Conservation (phyloP, 2,329 filamentous ascomycete species). For the Alternaria arbusti region DNA sequence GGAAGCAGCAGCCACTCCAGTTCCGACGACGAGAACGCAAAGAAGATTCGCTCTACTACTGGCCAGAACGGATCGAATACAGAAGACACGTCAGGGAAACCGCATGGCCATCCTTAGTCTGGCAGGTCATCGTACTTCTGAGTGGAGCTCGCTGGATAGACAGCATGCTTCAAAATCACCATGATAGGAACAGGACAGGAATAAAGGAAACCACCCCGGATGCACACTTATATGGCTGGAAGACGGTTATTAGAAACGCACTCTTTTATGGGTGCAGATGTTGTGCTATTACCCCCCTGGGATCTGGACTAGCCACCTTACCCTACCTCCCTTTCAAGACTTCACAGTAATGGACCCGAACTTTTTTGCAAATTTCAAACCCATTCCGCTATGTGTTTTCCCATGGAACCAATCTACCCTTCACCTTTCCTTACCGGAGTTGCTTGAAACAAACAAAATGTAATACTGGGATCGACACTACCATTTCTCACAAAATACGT, state of each 20-base stretch:
- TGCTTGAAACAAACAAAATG: background rate
- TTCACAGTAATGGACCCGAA: background rate
- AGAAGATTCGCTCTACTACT: constrained; percentile 25
- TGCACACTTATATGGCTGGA: background rate
- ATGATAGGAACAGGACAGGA: background rate
- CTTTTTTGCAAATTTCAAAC: background rate
- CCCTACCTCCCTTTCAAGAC: background rate
- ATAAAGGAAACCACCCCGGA: background rate
- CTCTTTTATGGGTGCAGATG: background rate
- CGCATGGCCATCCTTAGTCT: constrained; percentile 37
- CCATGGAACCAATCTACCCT: background rate
- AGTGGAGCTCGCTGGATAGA: background rate
- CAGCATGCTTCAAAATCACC: background rate
- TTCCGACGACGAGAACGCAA: constrained; percentile 42
- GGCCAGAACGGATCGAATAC: constrained; percentile 14
- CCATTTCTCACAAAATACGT: background rate
- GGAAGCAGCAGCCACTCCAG: constrained; percentile 48
- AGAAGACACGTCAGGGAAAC: constrained; percentile 27
- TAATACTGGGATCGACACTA: background rate
- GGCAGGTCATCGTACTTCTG: background rate
- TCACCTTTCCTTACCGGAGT: background rate
- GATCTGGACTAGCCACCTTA: background rate
- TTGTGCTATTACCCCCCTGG: background rate
- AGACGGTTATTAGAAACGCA: background rate
- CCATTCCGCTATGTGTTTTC: background rate